A percentile compares a stretch with the other conserved stretches of the same genome.
phyloP scores from a whole-genome alignment of 345 rosid species.

The Aquilaria sinensis region DNA sequence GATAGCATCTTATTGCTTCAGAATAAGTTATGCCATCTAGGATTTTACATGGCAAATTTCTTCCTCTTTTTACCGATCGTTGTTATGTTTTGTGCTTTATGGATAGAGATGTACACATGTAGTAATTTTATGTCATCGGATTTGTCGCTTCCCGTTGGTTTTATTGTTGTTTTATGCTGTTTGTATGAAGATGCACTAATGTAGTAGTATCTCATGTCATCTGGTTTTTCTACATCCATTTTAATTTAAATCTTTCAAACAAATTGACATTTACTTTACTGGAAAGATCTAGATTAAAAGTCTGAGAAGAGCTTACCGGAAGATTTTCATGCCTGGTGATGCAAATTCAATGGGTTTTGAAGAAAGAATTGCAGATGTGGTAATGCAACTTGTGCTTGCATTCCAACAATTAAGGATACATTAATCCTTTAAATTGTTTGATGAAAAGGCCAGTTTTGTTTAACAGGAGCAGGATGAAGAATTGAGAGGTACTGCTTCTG shows the following conservation, averaged over 20 bases:
- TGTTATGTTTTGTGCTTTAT: not conserved
- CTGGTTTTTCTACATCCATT: not conserved
- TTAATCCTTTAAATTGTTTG: slow-evolving; percentile 1
- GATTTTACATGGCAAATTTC: too few species aligned
- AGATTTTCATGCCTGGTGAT: slow-evolving; percentile 68
- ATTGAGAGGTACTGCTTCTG: slow-evolving; percentile 42
- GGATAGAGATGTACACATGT: not conserved
- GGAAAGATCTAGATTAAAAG: slow-evolving; percentile 55
- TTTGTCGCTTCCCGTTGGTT: too few species aligned
- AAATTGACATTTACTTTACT: slow-evolving; percentile 7
- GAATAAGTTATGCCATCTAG: too few species aligned
- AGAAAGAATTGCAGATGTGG: slow-evolving; percentile 77
- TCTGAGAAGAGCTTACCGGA: slow-evolving; percentile 69
- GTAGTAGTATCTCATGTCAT: not conserved
- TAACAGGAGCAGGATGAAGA: slow-evolving; percentile 51
- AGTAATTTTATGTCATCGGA: too few species aligned
- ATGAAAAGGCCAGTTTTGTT: slow-evolving; percentile 7
- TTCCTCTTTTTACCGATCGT: not conserved
- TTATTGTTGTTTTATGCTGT: too few species aligned
- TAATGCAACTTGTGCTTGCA: slow-evolving; percentile 16
- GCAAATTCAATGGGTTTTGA: slow-evolving; percentile 40
- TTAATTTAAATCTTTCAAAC: slow-evolving; percentile 8
- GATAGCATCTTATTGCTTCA: too few species aligned
- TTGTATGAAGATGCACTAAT: not conserved
- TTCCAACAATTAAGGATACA: not conserved